phyloP scores from a whole-genome alignment of 805 yeast genomes.

The Nakazawaea sp. region DNA sequence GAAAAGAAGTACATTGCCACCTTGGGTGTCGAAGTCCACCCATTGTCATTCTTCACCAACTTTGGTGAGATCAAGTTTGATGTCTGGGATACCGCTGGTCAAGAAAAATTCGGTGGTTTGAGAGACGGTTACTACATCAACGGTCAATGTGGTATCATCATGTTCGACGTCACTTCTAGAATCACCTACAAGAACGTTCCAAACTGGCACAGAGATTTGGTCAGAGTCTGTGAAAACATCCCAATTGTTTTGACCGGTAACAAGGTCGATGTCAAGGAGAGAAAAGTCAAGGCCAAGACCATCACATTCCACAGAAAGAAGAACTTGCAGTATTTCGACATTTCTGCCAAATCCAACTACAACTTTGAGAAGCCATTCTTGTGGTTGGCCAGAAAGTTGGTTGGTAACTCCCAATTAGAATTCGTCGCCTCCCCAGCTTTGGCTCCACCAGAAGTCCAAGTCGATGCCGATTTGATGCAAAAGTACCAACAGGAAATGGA shows the following conservation, averaged over 20 bases:
- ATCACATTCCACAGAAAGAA: conserved; percentile 99
- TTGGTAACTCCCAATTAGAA: conserved; percentile 96
- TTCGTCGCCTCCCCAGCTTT: conserved; percentile 99
- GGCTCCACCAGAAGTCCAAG: conserved; percentile 99
- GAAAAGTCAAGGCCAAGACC: conserved; percentile 99
- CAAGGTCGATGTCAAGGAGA: conserved; percentile 99
- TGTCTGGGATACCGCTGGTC: conserved; percentile 99
- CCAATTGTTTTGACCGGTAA: conserved; percentile 99
- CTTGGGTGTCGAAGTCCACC: conserved; percentile 99
- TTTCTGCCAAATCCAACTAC: conserved; percentile 98
- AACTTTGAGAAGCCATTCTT: conserved; percentile 99
- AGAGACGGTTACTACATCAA: conserved; percentile 99
- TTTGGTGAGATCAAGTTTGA: conserved; percentile 98
- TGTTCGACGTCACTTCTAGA: conserved; percentile 99
- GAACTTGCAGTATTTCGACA: conserved; percentile 98
- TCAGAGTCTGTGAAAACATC: conserved; percentile 99
- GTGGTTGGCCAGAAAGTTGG: conserved; percentile 99
- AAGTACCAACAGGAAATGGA: conserved; percentile 99
- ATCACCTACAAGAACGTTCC: conserved; percentile 99
- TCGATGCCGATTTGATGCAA: conserved; percentile 93
- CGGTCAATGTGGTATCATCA: conserved; percentile 99
- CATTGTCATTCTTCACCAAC: conserved; percentile 96
- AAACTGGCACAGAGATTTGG: conserved; percentile 99
- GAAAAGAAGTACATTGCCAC: conserved; percentile 99
- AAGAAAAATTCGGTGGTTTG: conserved; percentile 98